Percentiles rank a stretch among this genome's conserved stretches.
Conservation (phyloP, 2,329 filamentous ascomycete genomes). For the Botrytis fabae region DNA sequence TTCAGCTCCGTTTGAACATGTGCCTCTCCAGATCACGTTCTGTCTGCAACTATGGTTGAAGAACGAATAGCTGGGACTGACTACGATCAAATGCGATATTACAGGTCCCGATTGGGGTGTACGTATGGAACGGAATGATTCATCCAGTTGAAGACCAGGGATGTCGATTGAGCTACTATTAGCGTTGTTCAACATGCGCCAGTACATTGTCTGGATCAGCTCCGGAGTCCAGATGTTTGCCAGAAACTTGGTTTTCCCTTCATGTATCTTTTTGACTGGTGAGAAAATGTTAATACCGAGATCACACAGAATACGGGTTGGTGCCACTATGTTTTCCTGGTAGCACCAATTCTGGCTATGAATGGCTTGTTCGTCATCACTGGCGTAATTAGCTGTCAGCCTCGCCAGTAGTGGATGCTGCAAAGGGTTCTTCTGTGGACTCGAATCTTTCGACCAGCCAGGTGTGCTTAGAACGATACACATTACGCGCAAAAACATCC, state of each 20-base stretch:
- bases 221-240: constrained; percentile 30
- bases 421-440: constrained; percentile 28
- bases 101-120: background rate
- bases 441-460: background rate
- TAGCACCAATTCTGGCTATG: constrained; percentile 30
- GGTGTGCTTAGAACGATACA: constrained; percentile 32
- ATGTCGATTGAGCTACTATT: constrained; percentile 27
- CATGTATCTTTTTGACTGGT: background rate
- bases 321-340: constrained; percentile 34
- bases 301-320: constrained; percentile 30
- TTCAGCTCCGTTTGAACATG: constrained; percentile 15
- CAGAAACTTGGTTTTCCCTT: background rate
- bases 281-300: constrained; percentile 36
- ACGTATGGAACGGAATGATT: background rate
- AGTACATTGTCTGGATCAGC: constrained; percentile 36
- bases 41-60: constrained; percentile 38
- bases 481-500: constrained; percentile 32
- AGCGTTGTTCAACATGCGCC: constrained; percentile 37
- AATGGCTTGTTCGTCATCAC: constrained; percentile 11
- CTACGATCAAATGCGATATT: constrained; percentile 20
- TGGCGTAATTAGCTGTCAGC: constrained; percentile 34
- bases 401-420: constrained; percentile 32
- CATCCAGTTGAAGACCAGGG: background rate
- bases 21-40: constrained; percentile 35
- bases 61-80: constrained; percentile 37